Evolutionary conservation across 192 early-diverging fungal genomes (phyloP), one percentile per base, ranked within the genome.

Genomic region (Coemansia sp.): DNA sequence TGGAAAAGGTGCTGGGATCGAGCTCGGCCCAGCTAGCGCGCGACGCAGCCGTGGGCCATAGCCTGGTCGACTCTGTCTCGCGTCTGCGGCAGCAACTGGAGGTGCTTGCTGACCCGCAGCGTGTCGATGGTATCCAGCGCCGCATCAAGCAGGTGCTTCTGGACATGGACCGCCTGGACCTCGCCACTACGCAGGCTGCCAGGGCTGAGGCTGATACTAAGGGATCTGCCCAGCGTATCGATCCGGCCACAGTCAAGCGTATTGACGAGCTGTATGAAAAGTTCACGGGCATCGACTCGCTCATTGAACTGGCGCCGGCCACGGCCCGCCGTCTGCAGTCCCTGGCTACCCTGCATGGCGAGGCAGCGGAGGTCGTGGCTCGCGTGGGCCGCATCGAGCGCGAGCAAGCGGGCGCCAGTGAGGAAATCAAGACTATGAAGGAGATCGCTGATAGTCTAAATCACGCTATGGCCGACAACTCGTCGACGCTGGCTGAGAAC

Each of bases 361-460:
- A 97, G 70, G 93, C 94, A 0, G 84, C 91, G 14, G 87, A 91
- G 43, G 94, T 92, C 68, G 86, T 88, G 13, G 87, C 92, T 8
- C 89, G 88, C 6, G 84, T 96, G 40, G 87, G 88, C 64, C 87
- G 90, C 77, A 82, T 95, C 49, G 85, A 86, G 19, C 65, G 73
- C 16, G 94, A 92, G 61, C 94, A 95, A 65, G 78, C 64, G 13
- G 84, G 86, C 26, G 86, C 96, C 53, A 72, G 64, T 4, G 90
- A 91, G 42, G 90, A 92, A 64, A 62, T 92, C 11, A 86, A 86
- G 21, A 85, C 75, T 38, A 78, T 95, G 43, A 84, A 84, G 58
- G 86, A 88, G 19, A 86, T 91, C 11, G 84, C 84, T 10, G 63
- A 30, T 1, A 77, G 88, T 69, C 80, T 93, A 44, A 77, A 71